Evolutionary conservation across 2,329 filamentous ascomycete species (phyloP).

Genomic region (Neocucurbitaria cava): DNA sequence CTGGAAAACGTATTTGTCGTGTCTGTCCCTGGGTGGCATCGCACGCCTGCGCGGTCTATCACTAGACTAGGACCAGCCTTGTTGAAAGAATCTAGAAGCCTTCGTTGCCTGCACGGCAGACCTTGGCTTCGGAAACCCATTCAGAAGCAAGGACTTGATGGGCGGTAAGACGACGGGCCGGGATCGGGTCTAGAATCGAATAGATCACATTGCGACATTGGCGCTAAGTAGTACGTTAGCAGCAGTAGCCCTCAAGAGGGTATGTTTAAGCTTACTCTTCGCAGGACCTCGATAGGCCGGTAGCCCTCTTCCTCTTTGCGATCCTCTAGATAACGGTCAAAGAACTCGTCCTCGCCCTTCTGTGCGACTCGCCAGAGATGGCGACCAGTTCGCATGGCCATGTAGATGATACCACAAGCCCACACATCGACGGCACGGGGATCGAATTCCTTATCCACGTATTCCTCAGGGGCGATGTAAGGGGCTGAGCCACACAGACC

Average conservation of each 20-base stretch:
- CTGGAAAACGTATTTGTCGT: not conserved
- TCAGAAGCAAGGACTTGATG: slow-evolving; percentile 97
- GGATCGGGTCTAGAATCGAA: slow-evolving; percentile 95
- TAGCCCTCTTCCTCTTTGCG: slow-evolving; percentile 95
- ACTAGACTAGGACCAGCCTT: slow-evolving; percentile 8
- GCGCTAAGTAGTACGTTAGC: slow-evolving; percentile 64
- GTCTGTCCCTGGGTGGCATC: not conserved
- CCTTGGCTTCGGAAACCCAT: slow-evolving; percentile 96
- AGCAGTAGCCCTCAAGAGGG: slow-evolving; percentile 9
- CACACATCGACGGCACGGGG: slow-evolving; percentile 97
- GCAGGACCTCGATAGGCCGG: slow-evolving; percentile 91
- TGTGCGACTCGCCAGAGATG: slow-evolving; percentile 97
- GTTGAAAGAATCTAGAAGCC: slow-evolving; percentile 67
- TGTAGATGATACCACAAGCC: slow-evolving; percentile 99
- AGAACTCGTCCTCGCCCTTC: slow-evolving; percentile 97
- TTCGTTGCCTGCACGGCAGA: slow-evolving; percentile 96
- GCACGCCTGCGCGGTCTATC: slow-evolving; percentile 21
- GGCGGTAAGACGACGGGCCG: slow-evolving; percentile 88
- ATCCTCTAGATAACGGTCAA: slow-evolving; percentile 90
- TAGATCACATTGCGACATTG: slow-evolving; percentile 99
- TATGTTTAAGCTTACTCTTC: slow-evolving; percentile 72
- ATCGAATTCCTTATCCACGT: slow-evolving; percentile 93
- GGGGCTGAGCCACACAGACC: slow-evolving; percentile 95
- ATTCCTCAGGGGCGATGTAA: slow-evolving; percentile 97
- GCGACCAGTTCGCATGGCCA: slow-evolving; percentile 97